phyloP scores from a whole-genome alignment of 108 stramenopile genomes.

The Nitzschia inconspicua region DNA sequence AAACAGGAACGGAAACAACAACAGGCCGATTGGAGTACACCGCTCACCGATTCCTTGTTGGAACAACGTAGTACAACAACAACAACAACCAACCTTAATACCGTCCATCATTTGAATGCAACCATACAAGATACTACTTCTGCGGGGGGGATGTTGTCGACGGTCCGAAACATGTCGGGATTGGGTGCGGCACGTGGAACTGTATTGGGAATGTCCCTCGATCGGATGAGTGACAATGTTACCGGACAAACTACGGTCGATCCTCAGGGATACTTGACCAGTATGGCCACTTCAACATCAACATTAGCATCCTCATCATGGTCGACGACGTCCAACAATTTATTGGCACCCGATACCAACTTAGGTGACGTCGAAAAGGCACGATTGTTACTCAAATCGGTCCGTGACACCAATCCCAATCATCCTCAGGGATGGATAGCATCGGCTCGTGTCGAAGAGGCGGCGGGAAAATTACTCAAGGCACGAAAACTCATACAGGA shows the following conservation, averaged over 20 bases:
- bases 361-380: constrained; percentile 97
- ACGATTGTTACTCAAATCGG: constrained; percentile 88
- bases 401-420: constrained; percentile 95
- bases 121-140: neutral
- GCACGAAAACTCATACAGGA: constrained; percentile 96
- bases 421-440: constrained; percentile 99
- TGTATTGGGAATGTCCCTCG: constrained; percentile 88
- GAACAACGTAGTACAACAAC: constrained; percentile 38
- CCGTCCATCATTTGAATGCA: neutral
- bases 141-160: too few relatives aligned
- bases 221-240: constrained; percentile 89
- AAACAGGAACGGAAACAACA: constrained; percentile 58
- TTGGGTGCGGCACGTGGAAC: constrained; percentile 87
- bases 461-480: constrained; percentile 86
- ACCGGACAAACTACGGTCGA: constrained; percentile 92
- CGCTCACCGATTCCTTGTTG: constrained; percentile 86
- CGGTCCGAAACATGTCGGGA: constrained; percentile 55
- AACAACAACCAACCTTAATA: constrained; percentile 27
- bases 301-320: too few relatives aligned
- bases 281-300: constrained; percentile 76
- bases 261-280: constrained; percentile 93
- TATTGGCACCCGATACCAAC: constrained; percentile 47
- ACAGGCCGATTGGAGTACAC: constrained; percentile 86
- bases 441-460: constrained; percentile 95
- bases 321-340: constrained; percentile 48